A percentile compares a stretch with the other conserved stretches of the same genome.
phyloP scores from a whole-genome alignment of 441 rosid species.

The Biscutella laevigata region DNA sequence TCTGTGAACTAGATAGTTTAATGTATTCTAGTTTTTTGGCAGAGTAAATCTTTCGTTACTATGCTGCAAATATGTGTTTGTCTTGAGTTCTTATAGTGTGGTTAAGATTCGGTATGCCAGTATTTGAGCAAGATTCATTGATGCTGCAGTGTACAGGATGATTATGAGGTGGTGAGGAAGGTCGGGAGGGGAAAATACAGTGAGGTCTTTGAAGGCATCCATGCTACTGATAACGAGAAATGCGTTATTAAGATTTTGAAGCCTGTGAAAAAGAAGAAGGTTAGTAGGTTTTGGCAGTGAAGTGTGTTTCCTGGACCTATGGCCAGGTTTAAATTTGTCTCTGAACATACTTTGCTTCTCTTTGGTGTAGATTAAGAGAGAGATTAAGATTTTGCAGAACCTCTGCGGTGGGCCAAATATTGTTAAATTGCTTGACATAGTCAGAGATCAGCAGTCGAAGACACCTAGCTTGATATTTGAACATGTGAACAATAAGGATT shows the following conservation, averaged over 20 bases:
- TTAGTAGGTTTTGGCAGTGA: conserved; percentile 25
- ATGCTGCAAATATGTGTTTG: not conserved
- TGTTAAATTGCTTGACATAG: conserved; percentile 86
- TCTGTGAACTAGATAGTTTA: too few relatives aligned
- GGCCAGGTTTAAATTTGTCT: not conserved
- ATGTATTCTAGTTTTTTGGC: not conserved
- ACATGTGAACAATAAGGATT: conserved; percentile 88
- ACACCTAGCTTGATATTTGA: conserved; percentile 96
- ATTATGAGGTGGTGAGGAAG: conserved; percentile 94
- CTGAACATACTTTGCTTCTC: not conserved
- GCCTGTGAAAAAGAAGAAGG: conserved; percentile 99
- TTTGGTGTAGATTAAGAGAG: conserved; percentile 80
- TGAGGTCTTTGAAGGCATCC: conserved; percentile 92
- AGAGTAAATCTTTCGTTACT: too few relatives aligned
- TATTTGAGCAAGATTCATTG: conserved; percentile 8
- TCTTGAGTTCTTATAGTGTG: not conserved
- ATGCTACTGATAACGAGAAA: conserved; percentile 66
- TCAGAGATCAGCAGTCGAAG: conserved; percentile 97
- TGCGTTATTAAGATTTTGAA: conserved; percentile 91
- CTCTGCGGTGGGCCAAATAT: conserved; percentile 98
- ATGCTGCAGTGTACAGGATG: conserved; percentile 73
- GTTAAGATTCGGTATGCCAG: not conserved
- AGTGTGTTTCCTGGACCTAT: not conserved
- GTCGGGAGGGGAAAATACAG: conserved; percentile 97
- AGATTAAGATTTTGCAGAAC: conserved; percentile 92